Evolutionary conservation across 805 yeast species (phyloP), one percentile per base, ranked within the genome.

Genomic region (Saccharomycopsis fodiens): DNA sequence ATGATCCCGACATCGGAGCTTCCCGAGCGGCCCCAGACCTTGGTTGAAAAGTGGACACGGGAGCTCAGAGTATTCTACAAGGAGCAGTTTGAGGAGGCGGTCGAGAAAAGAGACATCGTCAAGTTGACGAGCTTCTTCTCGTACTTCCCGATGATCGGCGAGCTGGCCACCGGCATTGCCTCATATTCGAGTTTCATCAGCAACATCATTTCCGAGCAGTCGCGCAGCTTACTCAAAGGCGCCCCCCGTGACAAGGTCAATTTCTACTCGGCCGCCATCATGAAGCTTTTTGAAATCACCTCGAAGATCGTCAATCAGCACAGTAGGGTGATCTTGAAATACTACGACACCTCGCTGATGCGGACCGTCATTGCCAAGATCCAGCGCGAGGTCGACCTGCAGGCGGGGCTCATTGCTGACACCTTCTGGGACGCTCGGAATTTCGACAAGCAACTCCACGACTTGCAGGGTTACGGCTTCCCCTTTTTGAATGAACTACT

Each of bases 301-400:
- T 87, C 96, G 1, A 74, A 78, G 41, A 87, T 93, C 63, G 73
- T 93, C 19, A 79, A 80, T 38, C 96, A 88, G 57, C 97, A 93
- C 59, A 77, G 93, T 0, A 82, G 80, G 8, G 73, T 93, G 34
- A 87, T 93, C 22, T 74, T 72, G 35, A 71, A 70, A 41, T 82
- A 80, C 58, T 93, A 93, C 58, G 95, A 91, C 16, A 50, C 53
- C 3, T 52, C 64, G 7, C 79, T 80, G 13, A 79, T 89, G 69
- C 64, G 72, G 2, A 71, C 72, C 29, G 88, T 91, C 7, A 71
- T 89, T 54, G 76, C 74, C 16, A 75, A 76, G 41, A 81, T 93
- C 27, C 95, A 91, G 62, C 68, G 75, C 41, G 98, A 93, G 58
- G 81, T 93, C 25, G 98, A 93, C 58, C 70, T 89, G n/a, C 98